A percentile compares a stretch with the other conserved stretches of the same genome.
Evolutionary conservation across 179 eudicot genomes (phyloP).

Genomic region (Silene vulgaris): DNA sequence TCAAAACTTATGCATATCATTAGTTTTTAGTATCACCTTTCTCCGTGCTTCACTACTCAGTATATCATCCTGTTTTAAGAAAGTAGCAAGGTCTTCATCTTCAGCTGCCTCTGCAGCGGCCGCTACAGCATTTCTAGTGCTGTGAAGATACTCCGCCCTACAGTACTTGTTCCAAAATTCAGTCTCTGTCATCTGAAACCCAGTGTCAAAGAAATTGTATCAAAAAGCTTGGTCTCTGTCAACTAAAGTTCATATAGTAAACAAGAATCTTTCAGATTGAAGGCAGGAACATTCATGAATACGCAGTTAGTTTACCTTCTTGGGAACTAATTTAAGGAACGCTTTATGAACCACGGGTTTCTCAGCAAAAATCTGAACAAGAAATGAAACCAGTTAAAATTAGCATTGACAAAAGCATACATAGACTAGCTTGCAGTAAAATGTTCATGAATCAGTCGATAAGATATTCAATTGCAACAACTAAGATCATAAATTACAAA

Average conservation of each 20-base stretch:
- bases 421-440: not conserved
- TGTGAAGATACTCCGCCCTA: slow-evolving; percentile 91
- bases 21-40: slow-evolving; percentile 48
- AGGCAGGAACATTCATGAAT: slow-evolving; percentile 10
- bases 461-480: not conserved
- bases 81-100: slow-evolving; percentile 88
- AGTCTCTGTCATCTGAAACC: slow-evolving; percentile 71
- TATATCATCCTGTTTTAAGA: slow-evolving; percentile 79
- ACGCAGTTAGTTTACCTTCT: slow-evolving; percentile 43
- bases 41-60: slow-evolving; percentile 76
- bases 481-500: not conserved
- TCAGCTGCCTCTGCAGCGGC: slow-evolving; percentile 99
- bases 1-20: not conserved
- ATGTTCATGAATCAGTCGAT: not conserved
- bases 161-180: slow-evolving; percentile 97
- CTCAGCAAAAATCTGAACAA: slow-evolving; percentile 89
- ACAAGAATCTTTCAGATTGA: not conserved
- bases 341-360: slow-evolving; percentile 97
- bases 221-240: not conserved
- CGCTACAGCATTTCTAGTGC: slow-evolving; percentile 80
- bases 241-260: not conserved
- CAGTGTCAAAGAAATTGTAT: slow-evolving; percentile 7
- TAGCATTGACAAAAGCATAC: not conserved
- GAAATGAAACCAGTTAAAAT: slow-evolving; percentile 11
- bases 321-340: slow-evolving; percentile 74